Base-by-base conservation (phyloP, 2,329 filamentous ascomycete species). In the Eutypella sp. region DNA sequence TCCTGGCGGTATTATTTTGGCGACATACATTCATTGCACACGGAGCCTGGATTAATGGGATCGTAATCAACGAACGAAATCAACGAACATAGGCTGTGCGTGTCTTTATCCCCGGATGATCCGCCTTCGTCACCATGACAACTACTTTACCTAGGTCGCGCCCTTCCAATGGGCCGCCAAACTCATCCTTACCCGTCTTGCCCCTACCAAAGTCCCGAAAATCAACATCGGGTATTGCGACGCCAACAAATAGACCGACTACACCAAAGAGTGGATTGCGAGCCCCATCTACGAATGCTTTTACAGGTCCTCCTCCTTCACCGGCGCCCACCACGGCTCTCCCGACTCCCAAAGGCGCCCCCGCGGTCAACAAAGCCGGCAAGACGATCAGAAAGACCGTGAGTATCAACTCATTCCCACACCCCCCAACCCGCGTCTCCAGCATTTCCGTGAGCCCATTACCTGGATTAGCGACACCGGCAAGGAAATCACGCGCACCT, bases 381-480 rank as follows among this genome's bases (percentile, higher is more conserved):
- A 91, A 84, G 65, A 81, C 84, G 1, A 68, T 96, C 45, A 82
- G 90, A 51, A 95, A 95, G 68, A 87, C 87, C 1, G 85, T 95
- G 59, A 96, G 91, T 74, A 95, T 96, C 60, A 92, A 91, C 62
- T 85, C 89, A 1, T 96, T 97, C 61, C 92, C 92, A 24, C 87
- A 95, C 53, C 92, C 92, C 13, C 92, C 92, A 13, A 84, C 84
- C 55, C 80, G 82, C 40, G 76, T 73, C 40, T 71, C 71, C 57
- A 89, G 76, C 67, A 71, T 82, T 46, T 87, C 79, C 42, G 80
- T 75, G 45, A 79, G 79, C 67, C 81, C 76, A 51, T 67, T 84
- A 39, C 75, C 77, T 16, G 71, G 67, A 48, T 79, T 70, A 24
- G 44, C 54, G 8, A 61, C 58, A 44, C 54, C 66, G 59, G 66